Evolutionary conservation across 73 alveolate genomes (phyloP), one percentile per base, ranked within the genome.

Genomic region (Paramecium sonneborni): DNA sequence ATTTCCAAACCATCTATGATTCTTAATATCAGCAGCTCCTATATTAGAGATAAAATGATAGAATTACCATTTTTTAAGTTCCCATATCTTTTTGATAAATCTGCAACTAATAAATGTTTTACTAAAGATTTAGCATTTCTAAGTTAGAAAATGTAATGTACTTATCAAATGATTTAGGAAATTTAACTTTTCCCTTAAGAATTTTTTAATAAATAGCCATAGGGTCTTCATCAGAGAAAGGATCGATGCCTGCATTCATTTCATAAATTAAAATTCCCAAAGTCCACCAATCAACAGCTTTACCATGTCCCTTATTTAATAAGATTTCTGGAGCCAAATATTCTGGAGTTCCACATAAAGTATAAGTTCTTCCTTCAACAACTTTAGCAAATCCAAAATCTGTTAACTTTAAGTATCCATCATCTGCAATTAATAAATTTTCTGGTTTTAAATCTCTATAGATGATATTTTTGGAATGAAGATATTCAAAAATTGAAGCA

Each of bases 271-370:
- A 92, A 46, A 96, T 93, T 55, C 98, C 98, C 46, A 96, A 72
- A 11, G 98, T 95, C 98, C 99, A 96, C 99, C 99, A 96, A 89
- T 97, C 99, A 43, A 97, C 99, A 11, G 99, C 98, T 92, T 97
- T 97, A 46, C 99, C 99, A 92, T 97, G 99, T 72, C 99, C 99
- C 95, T 97, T 84, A 92, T 96, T 96, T 37, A 98, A 94, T 48
- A 98, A 93, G 70, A 98, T 97, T 93, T 98, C 99, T 57, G 99
- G 99, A 46, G 99, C 99, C 94, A 98, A 92, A 97, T 98, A 98
- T 93, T 98, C 99, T 20, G 99, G 99, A n/a, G 99, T 98, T 23
- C 99, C 99, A 88, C 99, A 97, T 44, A 97, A 95, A 37, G 99
- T 97, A 95, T 96, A 97, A 20, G 99, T 97, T 85, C 99, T 93